Base-by-base conservation (phyloP, 2,329 filamentous ascomycete genomes). In the Knoxdaviesia proteae region DNA sequence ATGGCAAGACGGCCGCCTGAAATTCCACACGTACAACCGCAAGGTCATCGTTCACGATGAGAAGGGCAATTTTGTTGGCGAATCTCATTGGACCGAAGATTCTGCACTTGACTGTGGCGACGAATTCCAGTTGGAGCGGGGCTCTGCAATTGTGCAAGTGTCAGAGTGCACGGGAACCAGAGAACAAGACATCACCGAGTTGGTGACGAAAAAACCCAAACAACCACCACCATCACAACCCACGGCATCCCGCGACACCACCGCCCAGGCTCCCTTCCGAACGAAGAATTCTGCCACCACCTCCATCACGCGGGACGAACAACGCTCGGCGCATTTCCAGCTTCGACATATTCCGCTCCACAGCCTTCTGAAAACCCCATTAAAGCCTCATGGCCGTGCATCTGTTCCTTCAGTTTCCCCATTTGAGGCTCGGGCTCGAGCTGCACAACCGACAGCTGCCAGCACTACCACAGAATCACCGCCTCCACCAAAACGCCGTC, bases 1-100 rank as follows among this genome's bases (percentile, higher is more conserved):
- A 47, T 94, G 87, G 87, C 84, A 93, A 53, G 87, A 94, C 77
- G 87, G 88, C 34, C 76, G 76, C 42, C 71, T 94, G 47, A 81
- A 80, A 49, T 93, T 80, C 49, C 87, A 94, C 54, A 80, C 81
- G 1, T 94, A 93, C 70, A 94, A 94, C 62, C 83, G 77, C 54
- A 76, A 84, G 5, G 65, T 90, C 46, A 92, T 94, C 83, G 82
- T 92, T 6, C 88, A 90, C 52, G 86, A 94, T 56, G 76, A 83
- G 39, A 65, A 72, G 3, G 75, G 81, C 0, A 84, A 87, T 55
- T 84, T 79, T 49, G 69, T 94, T 32, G 87, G 86, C 3, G 87
- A 94, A 56, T 74, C 76, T 33, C 84, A 94, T 58, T 90, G 82
- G 77, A 74, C 75, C 38, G 68, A 76, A 39, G 69, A 71, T 42